Evolutionary conservation across 2,329 filamentous ascomycete genomes (phyloP).

Genomic region (Magnaporthiopsis rhizophila): DNA sequence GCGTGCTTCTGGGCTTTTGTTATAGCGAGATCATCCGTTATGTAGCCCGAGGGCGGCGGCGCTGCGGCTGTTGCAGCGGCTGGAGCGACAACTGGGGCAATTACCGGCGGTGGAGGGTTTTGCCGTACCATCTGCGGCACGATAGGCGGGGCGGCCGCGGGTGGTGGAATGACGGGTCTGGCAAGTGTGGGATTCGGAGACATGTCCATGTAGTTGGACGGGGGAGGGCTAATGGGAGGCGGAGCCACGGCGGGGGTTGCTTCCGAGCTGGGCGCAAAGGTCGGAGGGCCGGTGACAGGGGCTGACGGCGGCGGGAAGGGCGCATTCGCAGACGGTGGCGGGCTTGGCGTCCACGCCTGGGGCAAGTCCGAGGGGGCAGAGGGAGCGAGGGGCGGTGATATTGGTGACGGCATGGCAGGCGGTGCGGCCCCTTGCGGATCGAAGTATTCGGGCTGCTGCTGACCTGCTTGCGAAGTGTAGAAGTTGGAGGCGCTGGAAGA

Average conservation of each 20-base stretch:
- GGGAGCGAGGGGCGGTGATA: conserved; percentile 21
- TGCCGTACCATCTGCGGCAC: conserved; percentile 11
- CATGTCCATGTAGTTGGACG: conserved; percentile 14
- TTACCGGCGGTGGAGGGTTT: conserved; percentile 15
- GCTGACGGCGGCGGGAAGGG: conserved; percentile 22
- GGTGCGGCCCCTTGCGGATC: conserved; percentile 3
- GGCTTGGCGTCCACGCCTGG: conserved; percentile 13
- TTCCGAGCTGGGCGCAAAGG: conserved; percentile 18
- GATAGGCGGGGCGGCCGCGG: not conserved
- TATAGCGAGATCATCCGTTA: conserved; percentile 60
- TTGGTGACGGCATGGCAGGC: conserved; percentile 16
- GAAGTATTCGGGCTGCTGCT: conserved; percentile 14
- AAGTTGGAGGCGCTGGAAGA: conserved; percentile 8
- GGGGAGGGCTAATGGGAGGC: conserved; percentile 17
- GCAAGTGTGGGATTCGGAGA: conserved; percentile 14
- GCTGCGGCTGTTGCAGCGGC: conserved; percentile 7
- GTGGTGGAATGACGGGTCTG: conserved; percentile 4
- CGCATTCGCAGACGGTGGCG: conserved; percentile 23
- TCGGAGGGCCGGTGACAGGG: conserved; percentile 16
- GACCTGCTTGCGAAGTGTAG: conserved; percentile 11
- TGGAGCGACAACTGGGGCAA: conserved; percentile 11
- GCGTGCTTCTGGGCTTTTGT: conserved; percentile 87
- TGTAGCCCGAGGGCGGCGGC: conserved; percentile 10
- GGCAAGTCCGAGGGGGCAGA: conserved; percentile 17
- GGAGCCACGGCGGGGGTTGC: conserved; percentile 22